phyloP scores from a whole-genome alignment of 768 basidiomycete genomes.

The Amanita polypyramis region DNA sequence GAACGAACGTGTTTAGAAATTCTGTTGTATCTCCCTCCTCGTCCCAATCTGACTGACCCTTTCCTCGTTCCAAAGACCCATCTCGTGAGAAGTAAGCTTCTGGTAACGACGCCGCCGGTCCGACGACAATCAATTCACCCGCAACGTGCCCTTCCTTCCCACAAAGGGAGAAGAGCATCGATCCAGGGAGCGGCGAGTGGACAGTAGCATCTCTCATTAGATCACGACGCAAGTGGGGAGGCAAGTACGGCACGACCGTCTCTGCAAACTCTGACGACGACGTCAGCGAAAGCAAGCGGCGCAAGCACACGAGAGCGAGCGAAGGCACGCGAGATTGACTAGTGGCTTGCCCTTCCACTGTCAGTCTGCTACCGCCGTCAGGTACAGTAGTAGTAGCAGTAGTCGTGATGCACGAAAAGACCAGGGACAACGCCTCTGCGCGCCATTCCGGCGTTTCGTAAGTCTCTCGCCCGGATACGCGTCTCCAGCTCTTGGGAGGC shows the following conservation, averaged over 20 bases:
- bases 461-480: conserved; percentile 17
- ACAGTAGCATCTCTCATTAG: conserved; percentile 51
- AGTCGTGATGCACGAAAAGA: conserved; percentile 31
- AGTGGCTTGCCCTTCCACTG: not conserved
- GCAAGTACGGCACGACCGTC: conserved; percentile 39
- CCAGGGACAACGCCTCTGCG: conserved; percentile 40
- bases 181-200: conserved; percentile 39
- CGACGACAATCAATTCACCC: conserved; percentile 57
- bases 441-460: conserved; percentile 36
- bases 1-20: conserved; percentile 35
- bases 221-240: conserved; percentile 46
- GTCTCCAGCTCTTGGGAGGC: conserved; percentile 51
- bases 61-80: not conserved
- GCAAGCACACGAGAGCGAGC: conserved; percentile 49
- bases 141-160: conserved; percentile 41
- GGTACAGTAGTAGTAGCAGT: too few species aligned
- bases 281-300: conserved; percentile 29
- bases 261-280: conserved; percentile 31
- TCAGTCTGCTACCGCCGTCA: not conserved
- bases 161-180: conserved; percentile 40
- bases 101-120: conserved; percentile 35
- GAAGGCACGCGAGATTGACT: conserved; percentile 31
- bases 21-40: conserved; percentile 22
- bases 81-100: conserved; percentile 30
- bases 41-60: conserved; percentile 33